A percentile compares a stretch with the other conserved stretches of the same genome.
Conservation (phyloP, 345 rosid genomes). For the Nasturtium officinale region DNA sequence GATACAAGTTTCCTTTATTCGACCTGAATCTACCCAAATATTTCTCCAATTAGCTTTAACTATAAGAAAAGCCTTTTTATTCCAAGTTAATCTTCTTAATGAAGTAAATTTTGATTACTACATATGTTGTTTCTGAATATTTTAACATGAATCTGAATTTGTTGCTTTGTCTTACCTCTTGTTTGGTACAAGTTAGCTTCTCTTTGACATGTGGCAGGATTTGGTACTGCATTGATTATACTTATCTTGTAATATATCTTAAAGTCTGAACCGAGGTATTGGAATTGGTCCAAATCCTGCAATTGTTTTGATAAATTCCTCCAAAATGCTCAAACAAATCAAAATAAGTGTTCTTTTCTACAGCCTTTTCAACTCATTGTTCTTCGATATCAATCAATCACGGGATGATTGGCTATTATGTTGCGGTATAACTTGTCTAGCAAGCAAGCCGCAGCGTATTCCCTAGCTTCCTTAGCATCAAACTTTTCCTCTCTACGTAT, state of each 20-base stretch:
- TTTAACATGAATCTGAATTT: background rate
- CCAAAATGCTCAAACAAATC: constrained; percentile 1
- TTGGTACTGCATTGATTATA: background rate
- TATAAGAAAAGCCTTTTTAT: background rate
- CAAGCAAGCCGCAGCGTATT: constrained; percentile 60
- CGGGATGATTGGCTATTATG: background rate
- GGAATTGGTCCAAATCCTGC: background rate
- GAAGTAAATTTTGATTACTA: background rate
- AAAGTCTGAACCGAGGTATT: background rate
- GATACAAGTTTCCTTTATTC: background rate
- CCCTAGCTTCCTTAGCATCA: constrained; percentile 58
- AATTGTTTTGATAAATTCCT: background rate
- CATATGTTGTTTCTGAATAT: no score
- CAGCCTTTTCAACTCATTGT: no score
- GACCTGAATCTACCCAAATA: background rate
- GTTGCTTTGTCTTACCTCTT: no score
- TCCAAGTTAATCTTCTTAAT: background rate
- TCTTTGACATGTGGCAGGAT: no score
- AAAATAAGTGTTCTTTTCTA: background rate
- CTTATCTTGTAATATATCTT: background rate
- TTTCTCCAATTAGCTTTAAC: background rate
- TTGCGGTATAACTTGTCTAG: constrained; percentile 39
- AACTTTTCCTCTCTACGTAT: constrained; percentile 39
- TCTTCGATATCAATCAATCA: constrained; percentile 10
- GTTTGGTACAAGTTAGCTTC: no score